These are phyloP conservation scores for Penicillium paxilli DNA, from an alignment of 495 filamentous ascomycete species.

Conservation along the genomic window DNA sequence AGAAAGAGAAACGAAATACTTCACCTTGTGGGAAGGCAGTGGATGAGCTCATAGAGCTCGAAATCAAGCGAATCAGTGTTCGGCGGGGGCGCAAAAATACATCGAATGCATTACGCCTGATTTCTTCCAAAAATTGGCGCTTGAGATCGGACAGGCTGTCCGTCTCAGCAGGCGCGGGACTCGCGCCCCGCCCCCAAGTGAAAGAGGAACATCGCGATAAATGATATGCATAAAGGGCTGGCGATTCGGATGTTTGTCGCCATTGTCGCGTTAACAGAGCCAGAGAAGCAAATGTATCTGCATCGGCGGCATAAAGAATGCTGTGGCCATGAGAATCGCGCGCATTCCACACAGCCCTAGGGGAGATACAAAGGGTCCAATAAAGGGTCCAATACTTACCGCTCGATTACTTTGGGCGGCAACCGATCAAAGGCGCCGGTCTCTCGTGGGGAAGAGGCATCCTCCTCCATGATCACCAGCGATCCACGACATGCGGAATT, in stretches of 20 bases:
- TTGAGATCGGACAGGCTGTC: constrained; percentile 62
- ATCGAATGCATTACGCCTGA: constrained; percentile 79
- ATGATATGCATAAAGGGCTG: constrained; percentile 74
- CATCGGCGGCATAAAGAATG: constrained; percentile 72
- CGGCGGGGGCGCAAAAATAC: constrained; percentile 69
- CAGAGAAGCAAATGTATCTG: constrained; percentile 80
- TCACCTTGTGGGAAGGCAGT: constrained; percentile 79
- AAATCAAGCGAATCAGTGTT: constrained; percentile 76
- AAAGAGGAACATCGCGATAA: constrained; percentile 71
- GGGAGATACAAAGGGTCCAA: neutral
- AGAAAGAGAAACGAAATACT: constrained; percentile 80
- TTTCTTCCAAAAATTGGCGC: constrained; percentile 64
- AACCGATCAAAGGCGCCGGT: constrained; percentile 21
- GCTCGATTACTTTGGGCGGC: constrained; percentile 28
- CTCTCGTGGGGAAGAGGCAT: constrained; percentile 15
- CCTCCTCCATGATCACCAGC: constrained; percentile 30
- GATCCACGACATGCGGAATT: constrained; percentile 21
- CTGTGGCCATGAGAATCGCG: constrained; percentile 43
- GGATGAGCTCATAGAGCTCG: constrained; percentile 78
- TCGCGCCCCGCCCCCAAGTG: constrained; percentile 50
- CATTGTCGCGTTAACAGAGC: constrained; percentile 79
- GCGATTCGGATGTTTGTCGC: constrained; percentile 69
- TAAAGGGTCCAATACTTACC: no score
- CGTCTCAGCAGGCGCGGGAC: constrained; percentile 43
- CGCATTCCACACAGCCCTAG: constrained; percentile 11